Conservation (phyloP, 768 basidiomycete genomes). For the Chalciporus chontae region DNA sequence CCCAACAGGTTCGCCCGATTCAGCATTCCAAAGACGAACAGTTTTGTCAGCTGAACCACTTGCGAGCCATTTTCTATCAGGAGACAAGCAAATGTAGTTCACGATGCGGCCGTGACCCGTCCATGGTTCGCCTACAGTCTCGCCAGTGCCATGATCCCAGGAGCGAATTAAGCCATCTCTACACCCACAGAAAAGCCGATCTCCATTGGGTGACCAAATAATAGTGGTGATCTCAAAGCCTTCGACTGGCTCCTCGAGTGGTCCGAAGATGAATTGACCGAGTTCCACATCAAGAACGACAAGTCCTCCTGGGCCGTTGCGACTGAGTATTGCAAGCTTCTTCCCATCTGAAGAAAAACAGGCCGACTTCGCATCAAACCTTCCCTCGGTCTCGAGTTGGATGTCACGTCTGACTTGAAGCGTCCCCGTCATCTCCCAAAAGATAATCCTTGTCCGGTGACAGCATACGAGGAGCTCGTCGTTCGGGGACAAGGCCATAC, state of each 20-base stretch:
- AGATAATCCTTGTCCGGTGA: background rate
- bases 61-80: background rate
- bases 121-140: background rate
- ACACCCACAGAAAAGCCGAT: background rate
- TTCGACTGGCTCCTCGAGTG: background rate
- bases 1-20: background rate
- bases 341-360: background rate
- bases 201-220: background rate
- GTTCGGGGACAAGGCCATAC: background rate
- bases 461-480: background rate
- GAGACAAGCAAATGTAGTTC: background rate
- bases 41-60: background rate
- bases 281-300: background rate
- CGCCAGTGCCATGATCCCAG: background rate
- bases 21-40: background rate
- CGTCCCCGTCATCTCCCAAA: background rate
- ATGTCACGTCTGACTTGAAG: background rate
- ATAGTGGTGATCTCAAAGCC: background rate
- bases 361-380: background rate
- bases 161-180: background rate
- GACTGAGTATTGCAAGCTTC: background rate
- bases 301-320: background rate
- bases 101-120: background rate
- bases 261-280: background rate
- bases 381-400: too few species aligned